A percentile compares a stretch with the other conserved stretches of the same genome.
These are phyloP conservation scores for Ustilago crameri DNA, from an alignment of 1,284 basidiomycete species.

Conservation along the genomic window DNA sequence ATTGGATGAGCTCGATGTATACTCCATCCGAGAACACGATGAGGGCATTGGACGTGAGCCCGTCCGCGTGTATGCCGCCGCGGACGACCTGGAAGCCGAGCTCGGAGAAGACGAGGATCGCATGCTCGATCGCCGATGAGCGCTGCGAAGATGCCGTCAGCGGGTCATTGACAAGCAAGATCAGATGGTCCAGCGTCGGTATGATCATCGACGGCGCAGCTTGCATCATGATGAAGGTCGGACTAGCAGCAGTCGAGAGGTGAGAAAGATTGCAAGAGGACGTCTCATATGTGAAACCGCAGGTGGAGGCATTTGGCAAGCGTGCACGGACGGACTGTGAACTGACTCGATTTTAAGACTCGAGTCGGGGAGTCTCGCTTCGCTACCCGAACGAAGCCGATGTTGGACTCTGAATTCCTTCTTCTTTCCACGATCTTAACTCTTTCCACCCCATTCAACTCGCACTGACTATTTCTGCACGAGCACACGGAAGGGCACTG, in stretches of 20 bases:
- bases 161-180: conserved; percentile 44
- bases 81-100: conserved; percentile 53
- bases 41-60: conserved; percentile 52
- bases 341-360: no score
- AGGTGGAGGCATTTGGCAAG: no score
- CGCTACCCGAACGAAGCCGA: no score
- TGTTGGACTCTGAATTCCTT: no score
- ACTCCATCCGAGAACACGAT: conserved; percentile 54
- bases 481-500: no score
- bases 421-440: no score
- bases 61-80: conserved; percentile 51
- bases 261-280: no score
- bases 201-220: conserved; percentile 11
- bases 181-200: conserved; percentile 55
- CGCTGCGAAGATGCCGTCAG: conserved; percentile 17
- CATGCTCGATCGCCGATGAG: conserved; percentile 25
- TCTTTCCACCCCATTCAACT: no score
- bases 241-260: not conserved
- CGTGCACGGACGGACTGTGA: no score
- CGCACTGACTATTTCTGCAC: no score
- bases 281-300: no score
- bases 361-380: no score
- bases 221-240: conserved; percentile 4
- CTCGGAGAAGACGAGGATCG: conserved; percentile 36
- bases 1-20: conserved; percentile 57